phyloP scores from a whole-genome alignment of 129 eudicot species.

The Lactuca sativa region DNA sequence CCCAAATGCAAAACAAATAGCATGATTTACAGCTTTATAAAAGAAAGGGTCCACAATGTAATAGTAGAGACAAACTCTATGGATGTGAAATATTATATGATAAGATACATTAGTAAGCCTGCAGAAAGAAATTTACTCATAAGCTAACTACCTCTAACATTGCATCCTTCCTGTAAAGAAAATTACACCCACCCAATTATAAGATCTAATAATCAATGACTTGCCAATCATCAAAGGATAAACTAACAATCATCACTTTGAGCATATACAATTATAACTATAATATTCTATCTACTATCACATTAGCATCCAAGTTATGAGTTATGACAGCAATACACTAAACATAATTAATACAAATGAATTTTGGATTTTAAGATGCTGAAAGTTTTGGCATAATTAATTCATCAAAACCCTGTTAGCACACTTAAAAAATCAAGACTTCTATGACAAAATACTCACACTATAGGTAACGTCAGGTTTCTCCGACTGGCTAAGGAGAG shows the following conservation, averaged over 20 bases:
- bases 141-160: no score
- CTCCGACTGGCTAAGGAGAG: conserved; percentile 80
- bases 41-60: not conserved
- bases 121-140: no score
- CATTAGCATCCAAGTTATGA: not conserved
- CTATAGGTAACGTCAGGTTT: conserved; percentile 81
- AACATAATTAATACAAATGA: not conserved
- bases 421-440: not conserved
- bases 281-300: not conserved
- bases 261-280: not conserved
- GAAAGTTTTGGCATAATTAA: not conserved
- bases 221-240: not conserved
- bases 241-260: not conserved
- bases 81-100: no score
- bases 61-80: no score
- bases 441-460: conserved; percentile 35
- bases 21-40: no score
- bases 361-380: not conserved
- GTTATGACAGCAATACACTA: not conserved
- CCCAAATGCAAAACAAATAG: no score
- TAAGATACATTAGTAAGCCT: no score
- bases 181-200: no score
- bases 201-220: not conserved
- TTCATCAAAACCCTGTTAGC: conserved; percentile 12
- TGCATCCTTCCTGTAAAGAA: not conserved